Evolutionary conservation across 352 stramenopile species (phyloP).

Genomic region (Globisporangium middletonii): DNA sequence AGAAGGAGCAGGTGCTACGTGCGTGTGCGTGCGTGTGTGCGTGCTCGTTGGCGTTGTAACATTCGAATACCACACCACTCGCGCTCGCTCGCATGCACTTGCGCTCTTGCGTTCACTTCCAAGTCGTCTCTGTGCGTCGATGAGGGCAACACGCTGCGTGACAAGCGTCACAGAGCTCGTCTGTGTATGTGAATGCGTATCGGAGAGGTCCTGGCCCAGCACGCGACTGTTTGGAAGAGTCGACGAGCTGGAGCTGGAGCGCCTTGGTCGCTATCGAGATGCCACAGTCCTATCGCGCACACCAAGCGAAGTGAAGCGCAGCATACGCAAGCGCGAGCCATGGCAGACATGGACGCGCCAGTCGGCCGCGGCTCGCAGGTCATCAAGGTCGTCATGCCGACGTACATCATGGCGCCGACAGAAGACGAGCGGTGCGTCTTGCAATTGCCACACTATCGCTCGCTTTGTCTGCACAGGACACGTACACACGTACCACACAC

Average conservation of each 20-base stretch:
- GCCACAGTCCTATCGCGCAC: not conserved
- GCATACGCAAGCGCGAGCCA: constrained; percentile 7
- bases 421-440: constrained; percentile 61
- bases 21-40: not conserved
- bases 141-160: too few relatives aligned
- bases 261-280: not conserved
- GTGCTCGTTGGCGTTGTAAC: not conserved
- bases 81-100: not conserved
- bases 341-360: constrained; percentile 46
- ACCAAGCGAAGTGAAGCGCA: not conserved
- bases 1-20: constrained; percentile 1
- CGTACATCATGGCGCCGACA: constrained; percentile 78
- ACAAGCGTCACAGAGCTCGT: not conserved
- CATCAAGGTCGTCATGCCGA: constrained; percentile 80
- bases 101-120: not conserved
- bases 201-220: not conserved
- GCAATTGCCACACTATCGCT: too few relatives aligned
- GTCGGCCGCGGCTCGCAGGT: constrained; percentile 41
- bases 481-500: not conserved
- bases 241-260: not conserved
- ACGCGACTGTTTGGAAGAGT: constrained; percentile 2
- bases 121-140: too few relatives aligned
- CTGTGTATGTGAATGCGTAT: not conserved
- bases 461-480: too few relatives aligned
- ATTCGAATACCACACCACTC: constrained; percentile 3